Conservation (phyloP, 345 rosid genomes). For the Corchorus capsularis region DNA sequence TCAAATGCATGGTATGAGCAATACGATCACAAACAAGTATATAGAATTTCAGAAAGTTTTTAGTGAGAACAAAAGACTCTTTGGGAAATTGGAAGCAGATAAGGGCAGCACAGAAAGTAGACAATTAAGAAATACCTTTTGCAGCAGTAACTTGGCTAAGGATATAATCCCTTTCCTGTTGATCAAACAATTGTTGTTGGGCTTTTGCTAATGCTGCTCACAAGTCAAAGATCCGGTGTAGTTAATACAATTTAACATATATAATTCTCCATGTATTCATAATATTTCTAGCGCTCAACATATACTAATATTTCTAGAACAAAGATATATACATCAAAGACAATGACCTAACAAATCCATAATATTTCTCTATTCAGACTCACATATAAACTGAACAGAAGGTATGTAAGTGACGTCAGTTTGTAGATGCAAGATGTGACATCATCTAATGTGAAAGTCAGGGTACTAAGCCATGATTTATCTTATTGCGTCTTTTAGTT, state of each 20-base stretch:
- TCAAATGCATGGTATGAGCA: background rate
- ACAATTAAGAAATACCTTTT: slow-evolving; percentile 52
- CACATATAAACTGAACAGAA: background rate
- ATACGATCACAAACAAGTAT: background rate
- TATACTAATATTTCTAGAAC: background rate
- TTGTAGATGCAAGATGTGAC: background rate
- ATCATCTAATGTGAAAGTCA: background rate
- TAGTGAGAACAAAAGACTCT: too few relatives aligned
- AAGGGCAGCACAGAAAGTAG: background rate
- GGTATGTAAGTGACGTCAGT: background rate
- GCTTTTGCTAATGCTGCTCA: slow-evolving; percentile 92
- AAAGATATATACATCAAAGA: background rate
- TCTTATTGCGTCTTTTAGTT: background rate
- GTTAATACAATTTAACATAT: slow-evolving; percentile 20
- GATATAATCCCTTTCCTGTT: slow-evolving; percentile 89
- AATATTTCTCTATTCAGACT: background rate
- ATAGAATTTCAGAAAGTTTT: background rate
- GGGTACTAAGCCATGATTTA: background rate
- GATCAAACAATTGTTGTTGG: slow-evolving; percentile 75
- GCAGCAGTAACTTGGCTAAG: slow-evolving; percentile 86
- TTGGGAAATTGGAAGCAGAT: background rate
- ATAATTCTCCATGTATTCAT: background rate
- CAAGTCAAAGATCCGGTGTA: slow-evolving; percentile 28
- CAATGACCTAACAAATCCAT: background rate
- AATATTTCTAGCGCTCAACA: background rate